A percentile compares a stretch with the other conserved stretches of the same genome.
phyloP scores from a whole-genome alignment of 129 eudicot species.

The Mikania micrantha region DNA sequence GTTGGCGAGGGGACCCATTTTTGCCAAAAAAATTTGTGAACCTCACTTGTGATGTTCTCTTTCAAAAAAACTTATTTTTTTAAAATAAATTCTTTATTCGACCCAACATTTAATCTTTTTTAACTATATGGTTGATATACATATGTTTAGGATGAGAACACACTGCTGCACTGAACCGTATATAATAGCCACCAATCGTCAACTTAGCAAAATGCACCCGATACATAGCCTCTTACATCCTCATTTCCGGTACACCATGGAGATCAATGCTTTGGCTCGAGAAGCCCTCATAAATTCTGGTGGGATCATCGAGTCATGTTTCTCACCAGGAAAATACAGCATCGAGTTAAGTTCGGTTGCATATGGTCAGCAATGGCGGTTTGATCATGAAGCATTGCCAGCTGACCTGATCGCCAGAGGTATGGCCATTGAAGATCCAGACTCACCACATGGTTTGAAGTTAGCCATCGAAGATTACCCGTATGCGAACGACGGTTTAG shows the following conservation, averaged over 20 bases:
- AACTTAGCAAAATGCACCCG: constrained; percentile 75
- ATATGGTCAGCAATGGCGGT: constrained; percentile 56
- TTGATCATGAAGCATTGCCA: constrained; percentile 61
- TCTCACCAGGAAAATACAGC: constrained; percentile 58
- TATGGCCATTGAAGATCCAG: constrained; percentile 77
- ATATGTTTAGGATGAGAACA: constrained; percentile 80
- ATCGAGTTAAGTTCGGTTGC: constrained; percentile 54
- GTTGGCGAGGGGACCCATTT: too few relatives aligned
- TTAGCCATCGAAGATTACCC: constrained; percentile 80
- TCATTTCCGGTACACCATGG: constrained; percentile 82
- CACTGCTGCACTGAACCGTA: constrained; percentile 74
- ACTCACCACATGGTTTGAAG: constrained; percentile 69
- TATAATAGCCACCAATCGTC: constrained; percentile 65
- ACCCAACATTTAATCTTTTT: background rate
- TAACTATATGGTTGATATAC: background rate
- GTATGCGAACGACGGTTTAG: constrained; percentile 70
- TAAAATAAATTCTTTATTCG: too few relatives aligned
- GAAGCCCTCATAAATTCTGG: constrained; percentile 46
- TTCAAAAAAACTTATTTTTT: too few relatives aligned
- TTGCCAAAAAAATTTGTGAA: too few relatives aligned
- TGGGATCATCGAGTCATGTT: constrained; percentile 54
- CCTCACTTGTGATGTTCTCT: too few relatives aligned
- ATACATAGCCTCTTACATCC: constrained; percentile 53
- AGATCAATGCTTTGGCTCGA: constrained; percentile 68
- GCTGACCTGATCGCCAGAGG: constrained; percentile 68